These are phyloP conservation scores for Neonectria ditissima DNA, from an alignment of 2,329 filamentous ascomycete species.

Conservation along the genomic window DNA sequence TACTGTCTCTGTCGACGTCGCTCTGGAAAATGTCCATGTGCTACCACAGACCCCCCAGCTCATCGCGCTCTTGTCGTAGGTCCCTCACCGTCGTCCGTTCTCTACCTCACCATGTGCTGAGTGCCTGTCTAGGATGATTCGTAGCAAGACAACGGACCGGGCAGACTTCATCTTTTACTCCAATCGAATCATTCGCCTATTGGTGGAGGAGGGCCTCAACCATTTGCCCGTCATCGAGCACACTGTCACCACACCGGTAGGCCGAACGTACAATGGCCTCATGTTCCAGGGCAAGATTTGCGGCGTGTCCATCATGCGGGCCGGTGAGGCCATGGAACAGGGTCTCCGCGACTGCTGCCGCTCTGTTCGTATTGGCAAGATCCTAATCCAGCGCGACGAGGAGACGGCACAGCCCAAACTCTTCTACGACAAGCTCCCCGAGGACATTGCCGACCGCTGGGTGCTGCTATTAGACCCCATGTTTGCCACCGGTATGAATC, in stretches of 20 bases:
- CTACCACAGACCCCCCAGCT: constrained; percentile 94
- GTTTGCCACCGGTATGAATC: constrained; percentile 87
- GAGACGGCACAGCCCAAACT: constrained; percentile 92
- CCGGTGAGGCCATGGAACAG: constrained; percentile 98
- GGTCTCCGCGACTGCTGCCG: constrained; percentile 95
- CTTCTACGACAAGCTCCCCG: constrained; percentile 97
- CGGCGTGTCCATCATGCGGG: constrained; percentile 97
- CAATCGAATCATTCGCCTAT: constrained; percentile 94
- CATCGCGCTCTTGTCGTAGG: constrained; percentile 97
- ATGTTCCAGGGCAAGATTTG: constrained; percentile 99
- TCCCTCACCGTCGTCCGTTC: constrained; percentile 44
- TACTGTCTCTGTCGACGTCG: constrained; percentile 86
- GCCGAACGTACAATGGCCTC: constrained; percentile 87
- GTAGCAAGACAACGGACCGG: constrained; percentile 87
- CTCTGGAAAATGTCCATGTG: constrained; percentile 88
- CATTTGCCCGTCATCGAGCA: constrained; percentile 93
- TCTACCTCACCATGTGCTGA: constrained; percentile 37
- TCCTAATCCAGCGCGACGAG: constrained; percentile 96
- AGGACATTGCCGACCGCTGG: constrained; percentile 93
- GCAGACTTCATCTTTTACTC: constrained; percentile 99
- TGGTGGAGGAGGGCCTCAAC: constrained; percentile 97
- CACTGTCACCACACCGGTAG: constrained; percentile 90
- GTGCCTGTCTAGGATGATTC: constrained; percentile 81
- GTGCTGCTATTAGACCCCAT: constrained; percentile 96
- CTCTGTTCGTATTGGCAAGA: constrained; percentile 98